phyloP scores from a whole-genome alignment of 129 eudicot genomes.

The Deinandra increscens region DNA sequence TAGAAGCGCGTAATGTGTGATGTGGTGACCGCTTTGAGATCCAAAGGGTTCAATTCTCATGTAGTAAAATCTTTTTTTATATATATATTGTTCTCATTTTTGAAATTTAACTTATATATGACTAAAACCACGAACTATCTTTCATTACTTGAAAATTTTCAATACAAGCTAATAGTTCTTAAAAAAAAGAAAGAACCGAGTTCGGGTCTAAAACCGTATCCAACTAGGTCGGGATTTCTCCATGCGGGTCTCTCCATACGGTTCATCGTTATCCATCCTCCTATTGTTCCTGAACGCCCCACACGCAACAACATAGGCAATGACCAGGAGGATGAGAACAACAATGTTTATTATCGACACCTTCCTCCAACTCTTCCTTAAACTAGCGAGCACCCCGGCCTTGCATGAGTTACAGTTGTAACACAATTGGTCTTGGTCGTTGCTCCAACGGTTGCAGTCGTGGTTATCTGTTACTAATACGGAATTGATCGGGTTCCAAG shows the following conservation, averaged over 20 bases:
- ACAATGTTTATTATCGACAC: conserved; percentile 85
- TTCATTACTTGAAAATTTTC: no score
- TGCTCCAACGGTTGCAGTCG: conserved; percentile 73
- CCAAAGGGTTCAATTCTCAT: no score
- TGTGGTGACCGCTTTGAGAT: no score
- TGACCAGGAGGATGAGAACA: conserved; percentile 66
- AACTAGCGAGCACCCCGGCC: conserved; percentile 82
- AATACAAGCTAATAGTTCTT: no score
- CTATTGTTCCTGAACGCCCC: conserved; percentile 88
- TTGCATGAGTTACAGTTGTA: conserved; percentile 83
- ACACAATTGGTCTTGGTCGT: conserved; percentile 72
- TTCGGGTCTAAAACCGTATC: conserved; percentile 49
- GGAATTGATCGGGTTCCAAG: conserved; percentile 42
- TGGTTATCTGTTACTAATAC: conserved; percentile 24
- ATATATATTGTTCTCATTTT: no score
- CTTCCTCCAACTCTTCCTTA: conserved; percentile 89
- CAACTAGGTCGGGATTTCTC: conserved; percentile 81
- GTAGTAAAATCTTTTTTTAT: no score
- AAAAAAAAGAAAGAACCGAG: no score
- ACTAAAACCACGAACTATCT: no score
- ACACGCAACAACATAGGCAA: conserved; percentile 67
- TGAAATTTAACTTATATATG: no score
- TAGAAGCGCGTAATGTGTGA: no score
- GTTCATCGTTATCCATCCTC: conserved; percentile 80
- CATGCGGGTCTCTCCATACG: conserved; percentile 87